These are phyloP conservation scores for Fusarium nanum DNA, from an alignment of 2,329 filamentous ascomycete species.

Conservation along the genomic window DNA sequence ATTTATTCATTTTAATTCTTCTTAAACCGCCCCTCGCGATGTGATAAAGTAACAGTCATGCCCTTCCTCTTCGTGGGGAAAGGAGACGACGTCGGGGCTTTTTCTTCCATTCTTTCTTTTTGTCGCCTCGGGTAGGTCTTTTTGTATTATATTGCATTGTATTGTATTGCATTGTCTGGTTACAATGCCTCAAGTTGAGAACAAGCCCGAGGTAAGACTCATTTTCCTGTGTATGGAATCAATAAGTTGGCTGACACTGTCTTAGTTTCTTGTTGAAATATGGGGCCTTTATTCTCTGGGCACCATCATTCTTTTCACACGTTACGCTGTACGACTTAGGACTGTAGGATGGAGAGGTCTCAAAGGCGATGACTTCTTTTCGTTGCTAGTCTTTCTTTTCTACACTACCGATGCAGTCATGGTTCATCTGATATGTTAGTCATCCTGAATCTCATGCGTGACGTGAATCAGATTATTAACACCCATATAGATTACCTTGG, in stretches of 20 bases:
- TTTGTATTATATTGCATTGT: not conserved
- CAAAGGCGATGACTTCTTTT: slow-evolving; percentile 54
- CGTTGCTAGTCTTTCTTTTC: slow-evolving; percentile 49
- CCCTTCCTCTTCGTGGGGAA: not conserved
- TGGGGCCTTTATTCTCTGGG: slow-evolving; percentile 52
- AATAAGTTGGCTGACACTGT: not conserved
- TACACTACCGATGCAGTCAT: slow-evolving; percentile 52
- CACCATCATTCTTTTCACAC: slow-evolving; percentile 47
- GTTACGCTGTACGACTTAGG: slow-evolving; percentile 52
- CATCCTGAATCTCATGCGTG: too few species aligned
- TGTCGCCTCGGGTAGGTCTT: not conserved
- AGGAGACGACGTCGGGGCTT: not conserved
- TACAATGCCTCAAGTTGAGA: slow-evolving; percentile 1
- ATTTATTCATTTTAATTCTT: not conserved
- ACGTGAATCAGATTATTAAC: not conserved
- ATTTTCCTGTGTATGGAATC: not conserved
- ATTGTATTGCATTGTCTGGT: not conserved
- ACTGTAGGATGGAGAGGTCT: slow-evolving; percentile 53
- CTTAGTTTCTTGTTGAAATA: slow-evolving; percentile 45
- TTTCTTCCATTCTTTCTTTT: not conserved
- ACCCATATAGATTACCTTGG: slow-evolving; percentile 31
- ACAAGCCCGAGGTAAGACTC: not conserved
- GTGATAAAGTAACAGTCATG: not conserved
- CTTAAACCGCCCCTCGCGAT: not conserved
- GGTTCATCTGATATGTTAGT: slow-evolving; percentile 51